Evolutionary conservation across 139 green algal species (phyloP).

Genomic region (Asterochloris sp.): DNA sequence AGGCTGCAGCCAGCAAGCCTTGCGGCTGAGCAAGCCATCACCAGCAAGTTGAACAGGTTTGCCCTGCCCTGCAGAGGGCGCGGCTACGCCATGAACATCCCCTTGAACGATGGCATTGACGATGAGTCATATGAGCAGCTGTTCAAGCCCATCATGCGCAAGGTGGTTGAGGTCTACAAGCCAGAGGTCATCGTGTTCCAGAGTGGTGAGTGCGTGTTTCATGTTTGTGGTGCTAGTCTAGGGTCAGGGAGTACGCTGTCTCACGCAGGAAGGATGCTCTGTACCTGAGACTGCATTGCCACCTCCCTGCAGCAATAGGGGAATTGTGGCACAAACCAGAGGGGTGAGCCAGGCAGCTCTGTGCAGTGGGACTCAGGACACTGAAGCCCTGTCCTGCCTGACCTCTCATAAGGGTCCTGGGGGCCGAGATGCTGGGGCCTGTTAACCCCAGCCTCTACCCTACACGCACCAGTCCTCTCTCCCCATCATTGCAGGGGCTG

Average conservation of each 20-base stretch:
- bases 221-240: not conserved
- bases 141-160: slow-evolving; percentile 75
- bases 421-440: too few relatives aligned
- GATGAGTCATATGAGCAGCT: slow-evolving; percentile 76
- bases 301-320: too few relatives aligned
- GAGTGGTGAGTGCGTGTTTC: slow-evolving; percentile 50
- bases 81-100: slow-evolving; percentile 51
- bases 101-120: slow-evolving; percentile 82
- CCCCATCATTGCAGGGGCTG: slow-evolving; percentile 56
- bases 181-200: slow-evolving; percentile 92
- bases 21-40: too few relatives aligned
- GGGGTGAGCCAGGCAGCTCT: too few relatives aligned
- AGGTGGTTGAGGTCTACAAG: slow-evolving; percentile 84
- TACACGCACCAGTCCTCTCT: not conserved
- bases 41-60: too few relatives aligned
- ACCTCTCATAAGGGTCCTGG: too few relatives aligned
- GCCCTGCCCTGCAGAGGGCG: slow-evolving; percentile 17
- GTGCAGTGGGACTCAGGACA: too few relatives aligned
- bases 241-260: not conserved
- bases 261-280: not conserved
- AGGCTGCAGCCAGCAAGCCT: too few relatives aligned
- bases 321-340: too few relatives aligned
- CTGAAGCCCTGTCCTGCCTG: too few relatives aligned
- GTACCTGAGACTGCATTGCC: not conserved
- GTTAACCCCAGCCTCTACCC: not conserved